These are phyloP conservation scores for Amanita pseudoporphyria DNA, from an alignment of 768 basidiomycete genomes.

Conservation along the genomic window DNA sequence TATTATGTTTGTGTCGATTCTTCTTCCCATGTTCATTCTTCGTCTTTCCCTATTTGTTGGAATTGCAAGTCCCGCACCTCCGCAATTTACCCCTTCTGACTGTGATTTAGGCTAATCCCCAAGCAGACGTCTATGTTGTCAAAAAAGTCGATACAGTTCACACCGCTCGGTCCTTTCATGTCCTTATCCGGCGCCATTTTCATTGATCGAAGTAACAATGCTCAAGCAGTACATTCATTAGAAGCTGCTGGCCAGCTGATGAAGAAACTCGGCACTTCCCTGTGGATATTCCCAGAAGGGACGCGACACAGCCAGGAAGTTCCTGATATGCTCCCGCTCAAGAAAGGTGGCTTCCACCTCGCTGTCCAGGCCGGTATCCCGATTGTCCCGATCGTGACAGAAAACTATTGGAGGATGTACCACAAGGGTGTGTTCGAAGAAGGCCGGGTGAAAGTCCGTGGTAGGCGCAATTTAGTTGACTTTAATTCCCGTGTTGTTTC, in stretches of 20 bases:
- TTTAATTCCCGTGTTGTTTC: slow-evolving; percentile 3
- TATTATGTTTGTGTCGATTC: not conserved
- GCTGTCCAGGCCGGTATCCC: slow-evolving; percentile 88
- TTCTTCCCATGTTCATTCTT: not conserved
- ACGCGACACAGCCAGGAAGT: slow-evolving; percentile 67
- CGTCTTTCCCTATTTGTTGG: slow-evolving; percentile 4
- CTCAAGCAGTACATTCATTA: slow-evolving; percentile 66
- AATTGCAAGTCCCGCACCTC: slow-evolving; percentile 2
- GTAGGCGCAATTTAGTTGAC: slow-evolving; percentile 30
- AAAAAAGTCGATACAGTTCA: slow-evolving; percentile 81
- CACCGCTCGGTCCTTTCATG: slow-evolving; percentile 91
- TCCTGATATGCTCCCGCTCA: slow-evolving; percentile 75
- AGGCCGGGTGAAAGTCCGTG: slow-evolving; percentile 74
- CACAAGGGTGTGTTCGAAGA: slow-evolving; percentile 64
- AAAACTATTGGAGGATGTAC: slow-evolving; percentile 91
- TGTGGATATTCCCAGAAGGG: slow-evolving; percentile 97
- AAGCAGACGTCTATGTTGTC: slow-evolving; percentile 80
- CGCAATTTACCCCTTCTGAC: slow-evolving; percentile 6
- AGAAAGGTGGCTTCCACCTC: slow-evolving; percentile 97
- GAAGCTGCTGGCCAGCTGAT: slow-evolving; percentile 70
- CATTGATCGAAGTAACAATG: slow-evolving; percentile 76
- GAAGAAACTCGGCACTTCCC: slow-evolving; percentile 56
- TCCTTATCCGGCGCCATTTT: slow-evolving; percentile 83
- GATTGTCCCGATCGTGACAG: slow-evolving; percentile 83
- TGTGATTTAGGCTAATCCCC: slow-evolving; percentile 60